Conservation (phyloP, 345 rosid species). For the Atalantia buxifolia region DNA sequence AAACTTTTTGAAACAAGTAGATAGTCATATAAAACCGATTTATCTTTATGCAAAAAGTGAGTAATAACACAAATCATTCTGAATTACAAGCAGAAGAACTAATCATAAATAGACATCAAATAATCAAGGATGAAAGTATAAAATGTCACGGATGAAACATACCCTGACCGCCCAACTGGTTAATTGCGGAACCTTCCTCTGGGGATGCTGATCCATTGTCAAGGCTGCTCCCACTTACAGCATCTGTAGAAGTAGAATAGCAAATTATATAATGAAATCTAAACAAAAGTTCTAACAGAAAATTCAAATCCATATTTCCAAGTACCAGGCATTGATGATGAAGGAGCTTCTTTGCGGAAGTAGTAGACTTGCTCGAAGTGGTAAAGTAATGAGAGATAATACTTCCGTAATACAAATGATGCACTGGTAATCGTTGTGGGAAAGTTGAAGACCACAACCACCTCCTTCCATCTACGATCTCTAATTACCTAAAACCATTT, state of each 20-base stretch:
- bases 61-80: not conserved
- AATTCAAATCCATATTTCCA: constrained; percentile 2
- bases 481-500: constrained; percentile 48
- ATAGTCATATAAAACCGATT: not conserved
- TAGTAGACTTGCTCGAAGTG: constrained; percentile 73
- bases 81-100: not conserved
- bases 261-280: not conserved
- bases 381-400: constrained; percentile 62
- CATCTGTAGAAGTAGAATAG: constrained; percentile 21
- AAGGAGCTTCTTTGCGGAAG: constrained; percentile 44
- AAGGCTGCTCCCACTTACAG: constrained; percentile 24
- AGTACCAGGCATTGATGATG: constrained; percentile 34
- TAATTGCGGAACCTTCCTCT: constrained; percentile 22
- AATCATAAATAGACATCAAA: not conserved
- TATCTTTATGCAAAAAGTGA: not conserved
- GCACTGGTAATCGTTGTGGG: constrained; percentile 88
- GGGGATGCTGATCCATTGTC: constrained; percentile 29
- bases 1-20: not conserved
- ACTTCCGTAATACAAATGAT: constrained; percentile 77
- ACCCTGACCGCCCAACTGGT: constrained; percentile 25
- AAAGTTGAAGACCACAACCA: constrained; percentile 61
- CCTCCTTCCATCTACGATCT: constrained; percentile 93
- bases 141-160: not conserved
- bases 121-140: not conserved
- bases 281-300: not conserved